phyloP scores from a whole-genome alignment of 2,329 filamentous ascomycete species.

The Tolypocladium guangdongense region DNA sequence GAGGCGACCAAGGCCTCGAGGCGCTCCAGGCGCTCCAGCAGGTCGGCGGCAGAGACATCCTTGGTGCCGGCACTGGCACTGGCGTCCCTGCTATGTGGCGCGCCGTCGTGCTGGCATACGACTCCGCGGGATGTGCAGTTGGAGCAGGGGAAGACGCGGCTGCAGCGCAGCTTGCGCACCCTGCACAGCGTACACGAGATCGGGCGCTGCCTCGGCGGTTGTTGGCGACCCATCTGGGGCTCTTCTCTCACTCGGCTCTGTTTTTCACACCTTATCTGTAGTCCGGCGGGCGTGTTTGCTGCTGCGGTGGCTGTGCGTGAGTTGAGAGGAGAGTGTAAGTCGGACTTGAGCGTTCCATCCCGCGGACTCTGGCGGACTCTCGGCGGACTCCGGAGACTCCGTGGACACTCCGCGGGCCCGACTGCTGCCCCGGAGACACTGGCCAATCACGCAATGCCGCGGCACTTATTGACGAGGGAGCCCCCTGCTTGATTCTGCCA shows the following conservation, averaged over 20 bases:
- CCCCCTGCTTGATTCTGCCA: no score
- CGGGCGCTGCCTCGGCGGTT: constrained; percentile 18
- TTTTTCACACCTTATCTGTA: background rate
- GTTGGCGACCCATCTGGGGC: constrained; percentile 17
- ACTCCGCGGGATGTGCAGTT: constrained; percentile 25
- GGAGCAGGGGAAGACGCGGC: constrained; percentile 23
- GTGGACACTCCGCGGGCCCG: constrained; percentile 9
- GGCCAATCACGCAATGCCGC: background rate
- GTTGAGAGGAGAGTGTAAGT: background rate
- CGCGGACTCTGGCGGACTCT: no score
- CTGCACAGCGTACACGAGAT: constrained; percentile 24
- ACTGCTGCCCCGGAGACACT: no score
- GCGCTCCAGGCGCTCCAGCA: constrained; percentile 12
- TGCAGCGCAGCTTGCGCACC: constrained; percentile 24
- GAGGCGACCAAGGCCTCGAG: constrained; percentile 10
- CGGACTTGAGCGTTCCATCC: background rate
- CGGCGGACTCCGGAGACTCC: constrained; percentile 5
- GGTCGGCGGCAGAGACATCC: constrained; percentile 8
- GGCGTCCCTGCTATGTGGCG: background rate
- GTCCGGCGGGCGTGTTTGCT: background rate
- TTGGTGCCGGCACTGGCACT: constrained; percentile 1
- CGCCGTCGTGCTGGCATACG: constrained; percentile 14
- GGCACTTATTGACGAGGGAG: no score
- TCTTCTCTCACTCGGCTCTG: background rate
- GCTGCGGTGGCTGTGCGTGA: background rate